Evolutionary conservation across 352 stramenopile genomes (phyloP).

Genomic region (Pythium biforme): DNA sequence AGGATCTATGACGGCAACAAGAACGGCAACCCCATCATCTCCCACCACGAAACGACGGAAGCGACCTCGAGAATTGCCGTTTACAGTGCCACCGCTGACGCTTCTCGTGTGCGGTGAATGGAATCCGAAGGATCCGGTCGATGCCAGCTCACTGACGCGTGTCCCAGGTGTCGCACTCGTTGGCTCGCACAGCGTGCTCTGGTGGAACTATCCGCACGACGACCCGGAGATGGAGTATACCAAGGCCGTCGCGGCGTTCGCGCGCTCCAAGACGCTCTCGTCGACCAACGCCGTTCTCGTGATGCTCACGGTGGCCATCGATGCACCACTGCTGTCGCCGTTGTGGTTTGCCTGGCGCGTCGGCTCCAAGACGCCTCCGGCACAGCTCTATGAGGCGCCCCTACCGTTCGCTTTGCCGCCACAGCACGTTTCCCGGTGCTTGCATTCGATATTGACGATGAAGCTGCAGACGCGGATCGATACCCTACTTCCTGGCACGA

Average conservation of each 20-base stretch:
- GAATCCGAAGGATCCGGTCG: slow-evolving; percentile 23
- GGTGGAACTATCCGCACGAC: slow-evolving; percentile 54
- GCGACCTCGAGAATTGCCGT: slow-evolving; percentile 4
- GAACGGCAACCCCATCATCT: slow-evolving; percentile 3
- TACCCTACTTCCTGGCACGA: slow-evolving; percentile 46
- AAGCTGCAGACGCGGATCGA: slow-evolving; percentile 50
- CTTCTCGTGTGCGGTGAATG: slow-evolving; percentile 57
- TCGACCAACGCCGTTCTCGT: slow-evolving; percentile 68
- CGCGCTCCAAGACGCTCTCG: slow-evolving; percentile 44
- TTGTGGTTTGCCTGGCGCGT: slow-evolving; percentile 66
- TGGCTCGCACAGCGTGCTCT: slow-evolving; percentile 38
- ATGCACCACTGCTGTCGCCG: slow-evolving; percentile 52
- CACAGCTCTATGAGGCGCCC: slow-evolving; percentile 23
- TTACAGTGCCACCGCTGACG: slow-evolving; percentile 42
- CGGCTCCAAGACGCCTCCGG: slow-evolving; percentile 48
- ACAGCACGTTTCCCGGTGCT: slow-evolving; percentile 31
- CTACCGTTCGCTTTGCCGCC: background rate
- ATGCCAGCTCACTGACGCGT: slow-evolving; percentile 29
- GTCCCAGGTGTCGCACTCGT: slow-evolving; percentile 49
- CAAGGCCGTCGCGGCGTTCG: slow-evolving; percentile 52
- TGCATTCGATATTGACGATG: slow-evolving; percentile 29
- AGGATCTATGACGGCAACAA: slow-evolving; percentile 1
- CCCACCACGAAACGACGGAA: slow-evolving; percentile 11
- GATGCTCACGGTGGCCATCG: slow-evolving; percentile 55
- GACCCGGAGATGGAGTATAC: slow-evolving; percentile 37